phyloP scores from a whole-genome alignment of 768 basidiomycete species.

The Lentinus brumalis region DNA sequence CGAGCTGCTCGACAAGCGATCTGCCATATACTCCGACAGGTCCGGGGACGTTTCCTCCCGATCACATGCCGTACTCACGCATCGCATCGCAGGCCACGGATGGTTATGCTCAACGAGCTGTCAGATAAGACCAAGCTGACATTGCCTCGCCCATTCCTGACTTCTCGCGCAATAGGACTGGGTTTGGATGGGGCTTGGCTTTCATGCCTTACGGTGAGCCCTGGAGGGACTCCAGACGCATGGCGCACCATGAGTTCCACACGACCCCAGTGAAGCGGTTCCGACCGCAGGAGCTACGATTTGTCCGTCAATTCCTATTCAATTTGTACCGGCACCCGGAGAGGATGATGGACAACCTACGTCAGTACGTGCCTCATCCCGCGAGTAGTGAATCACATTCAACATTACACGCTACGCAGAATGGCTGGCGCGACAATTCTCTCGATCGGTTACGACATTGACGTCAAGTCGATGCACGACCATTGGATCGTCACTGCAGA shows the following conservation, averaged over 20 bases:
- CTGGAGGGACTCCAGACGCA: not conserved
- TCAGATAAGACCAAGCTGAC: not conserved
- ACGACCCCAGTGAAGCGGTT: not conserved
- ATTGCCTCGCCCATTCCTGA: not conserved
- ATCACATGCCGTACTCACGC: not conserved
- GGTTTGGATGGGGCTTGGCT: not conserved
- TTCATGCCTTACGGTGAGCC: not conserved
- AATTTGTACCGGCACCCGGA: not conserved
- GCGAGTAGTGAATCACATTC: no score
- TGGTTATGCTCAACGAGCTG: not conserved
- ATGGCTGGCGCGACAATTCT: constrained; percentile 3
- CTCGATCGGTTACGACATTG: constrained; percentile 11
- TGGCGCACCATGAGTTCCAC: not conserved
- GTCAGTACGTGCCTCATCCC: not conserved
- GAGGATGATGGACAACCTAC: not conserved
- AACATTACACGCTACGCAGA: not conserved
- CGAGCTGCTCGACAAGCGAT: constrained; percentile 29
- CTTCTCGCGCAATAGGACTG: not conserved
- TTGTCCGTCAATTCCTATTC: not conserved
- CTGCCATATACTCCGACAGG: constrained; percentile 27
- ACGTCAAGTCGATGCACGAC: constrained; percentile 5
- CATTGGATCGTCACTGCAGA: constrained; percentile 10
- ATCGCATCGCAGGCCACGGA: not conserved
- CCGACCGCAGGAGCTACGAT: not conserved
- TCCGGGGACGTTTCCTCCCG: constrained; percentile 1